phyloP scores from a whole-genome alignment of 2,329 filamentous ascomycete species.

The Venturia effusa region DNA sequence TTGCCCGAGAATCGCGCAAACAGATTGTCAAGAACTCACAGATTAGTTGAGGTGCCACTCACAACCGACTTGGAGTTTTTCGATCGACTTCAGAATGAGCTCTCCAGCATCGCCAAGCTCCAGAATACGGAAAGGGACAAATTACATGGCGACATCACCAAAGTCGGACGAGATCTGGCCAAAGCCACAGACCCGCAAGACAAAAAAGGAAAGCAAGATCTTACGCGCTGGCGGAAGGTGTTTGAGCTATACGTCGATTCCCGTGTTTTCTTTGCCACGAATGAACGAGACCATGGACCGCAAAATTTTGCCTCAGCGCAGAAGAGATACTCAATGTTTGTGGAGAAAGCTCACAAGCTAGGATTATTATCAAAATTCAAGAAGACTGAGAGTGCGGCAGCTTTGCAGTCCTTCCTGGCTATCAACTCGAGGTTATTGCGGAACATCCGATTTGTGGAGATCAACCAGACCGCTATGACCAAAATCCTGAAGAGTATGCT shows the following conservation, averaged over 20 bases:
- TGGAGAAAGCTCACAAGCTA: conserved; percentile 51
- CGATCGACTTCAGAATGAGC: conserved; percentile 58
- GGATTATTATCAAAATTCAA: conserved; percentile 42
- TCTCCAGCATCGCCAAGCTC: conserved; percentile 56
- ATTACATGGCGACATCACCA: conserved; percentile 52
- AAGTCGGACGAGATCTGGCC: conserved; percentile 54
- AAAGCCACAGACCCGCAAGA: conserved; percentile 54
- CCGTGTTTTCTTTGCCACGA: conserved; percentile 70
- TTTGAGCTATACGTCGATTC: conserved; percentile 75
- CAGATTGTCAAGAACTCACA: conserved; percentile 20
- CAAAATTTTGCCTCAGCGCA: conserved; percentile 56
- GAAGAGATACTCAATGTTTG: conserved; percentile 60
- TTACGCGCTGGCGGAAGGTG: conserved; percentile 68
- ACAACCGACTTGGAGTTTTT: conserved; percentile 75
- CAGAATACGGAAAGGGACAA: conserved; percentile 55
- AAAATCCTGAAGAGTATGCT: conserved; percentile 76
- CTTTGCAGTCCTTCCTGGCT: conserved; percentile 57
- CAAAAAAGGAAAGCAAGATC: conserved; percentile 37
- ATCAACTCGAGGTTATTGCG: conserved; percentile 70
- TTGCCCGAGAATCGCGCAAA: background rate
- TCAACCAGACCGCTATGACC: conserved; percentile 64
- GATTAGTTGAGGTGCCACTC: conserved; percentile 61
- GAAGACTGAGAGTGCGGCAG: conserved; percentile 51
- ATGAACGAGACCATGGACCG: conserved; percentile 58
- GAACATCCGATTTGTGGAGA: conserved; percentile 72